phyloP scores from a whole-genome alignment of 164 flowering plant genomes.

The Piper betle region DNA sequence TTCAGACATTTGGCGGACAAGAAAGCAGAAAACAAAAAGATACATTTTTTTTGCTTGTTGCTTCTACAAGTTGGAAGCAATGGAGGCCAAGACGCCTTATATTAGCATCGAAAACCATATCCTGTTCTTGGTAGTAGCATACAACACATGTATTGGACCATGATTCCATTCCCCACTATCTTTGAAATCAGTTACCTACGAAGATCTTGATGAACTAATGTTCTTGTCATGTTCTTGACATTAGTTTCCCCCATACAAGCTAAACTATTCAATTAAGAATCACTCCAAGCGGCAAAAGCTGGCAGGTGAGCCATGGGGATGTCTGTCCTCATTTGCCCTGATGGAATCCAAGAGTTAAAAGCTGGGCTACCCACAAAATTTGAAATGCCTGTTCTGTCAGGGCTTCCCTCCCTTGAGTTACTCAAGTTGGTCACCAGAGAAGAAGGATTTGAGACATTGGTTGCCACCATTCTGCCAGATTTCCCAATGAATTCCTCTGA shows the following conservation, averaged over 20 bases:
- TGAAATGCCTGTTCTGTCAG: conserved; percentile 32
- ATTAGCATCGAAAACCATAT: conserved; percentile 21
- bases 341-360: conserved; percentile 39
- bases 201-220: neutral
- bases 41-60: conserved; percentile 9
- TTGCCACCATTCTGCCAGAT: conserved; percentile 11
- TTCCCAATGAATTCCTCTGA: conserved; percentile 18
- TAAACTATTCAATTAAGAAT: conserved; percentile 15
- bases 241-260: conserved; percentile 13
- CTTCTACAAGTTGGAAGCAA: conserved; percentile 22
- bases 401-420: conserved; percentile 67
- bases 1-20: conserved; percentile 22
- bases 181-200: no score
- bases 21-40: conserved; percentile 18
- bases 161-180: no score
- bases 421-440: conserved; percentile 55
- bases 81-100: conserved; percentile 29
- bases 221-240: neutral
- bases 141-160: conserved; percentile 1
- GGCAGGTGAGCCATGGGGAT: conserved; percentile 57
- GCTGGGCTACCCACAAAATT: conserved; percentile 16
- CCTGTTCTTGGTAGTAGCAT: conserved; percentile 21
- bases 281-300: conserved; percentile 74
- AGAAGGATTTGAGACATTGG: conserved; percentile 41
- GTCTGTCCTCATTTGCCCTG: conserved; percentile 35